Percentiles rank a stretch among this genome's conserved stretches.
Evolutionary conservation across 345 rosid species (phyloP).

Genomic region (Corchorus olitorius): DNA sequence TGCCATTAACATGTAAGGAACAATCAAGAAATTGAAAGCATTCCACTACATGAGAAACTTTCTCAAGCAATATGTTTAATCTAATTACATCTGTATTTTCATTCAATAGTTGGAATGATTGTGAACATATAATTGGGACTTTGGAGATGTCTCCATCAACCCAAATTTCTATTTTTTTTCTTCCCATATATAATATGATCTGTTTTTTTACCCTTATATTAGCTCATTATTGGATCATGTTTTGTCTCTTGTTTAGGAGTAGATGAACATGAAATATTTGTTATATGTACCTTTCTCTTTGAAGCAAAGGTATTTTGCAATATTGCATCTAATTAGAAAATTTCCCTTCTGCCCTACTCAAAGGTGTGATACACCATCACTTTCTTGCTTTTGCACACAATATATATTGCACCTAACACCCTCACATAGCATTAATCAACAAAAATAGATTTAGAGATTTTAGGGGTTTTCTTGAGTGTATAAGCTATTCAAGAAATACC

Average conservation of each 20-base stretch:
- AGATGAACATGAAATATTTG: slow-evolving; percentile 26
- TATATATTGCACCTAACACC: slow-evolving; percentile 27
- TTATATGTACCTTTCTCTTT: slow-evolving; percentile 39
- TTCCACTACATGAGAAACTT: not conserved
- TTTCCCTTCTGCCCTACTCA: slow-evolving; percentile 49
- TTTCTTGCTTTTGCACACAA: slow-evolving; percentile 31
- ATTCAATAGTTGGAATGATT: slow-evolving; percentile 11
- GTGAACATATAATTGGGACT: not conserved
- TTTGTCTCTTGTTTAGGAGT: slow-evolving; percentile 21
- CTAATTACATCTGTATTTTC: not conserved
- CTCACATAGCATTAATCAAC: slow-evolving; percentile 19
- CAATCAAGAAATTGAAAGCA: not conserved
- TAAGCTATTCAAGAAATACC: slow-evolving; percentile 15
- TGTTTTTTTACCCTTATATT: slow-evolving; percentile 3
- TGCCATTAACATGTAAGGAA: not conserved
- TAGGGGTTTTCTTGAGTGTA: slow-evolving; percentile 15
- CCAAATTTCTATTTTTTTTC: slow-evolving; percentile 22
- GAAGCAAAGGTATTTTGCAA: slow-evolving; percentile 43
- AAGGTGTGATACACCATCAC: slow-evolving; percentile 25
- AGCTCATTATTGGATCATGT: slow-evolving; percentile 17
- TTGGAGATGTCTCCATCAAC: slow-evolving; percentile 27
- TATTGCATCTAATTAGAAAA: slow-evolving; percentile 14
- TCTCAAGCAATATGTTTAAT: not conserved
- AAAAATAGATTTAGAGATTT: not conserved
- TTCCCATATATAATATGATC: not conserved